phyloP scores from a whole-genome alignment of 768 basidiomycete genomes.

The Russula sp. region DNA sequence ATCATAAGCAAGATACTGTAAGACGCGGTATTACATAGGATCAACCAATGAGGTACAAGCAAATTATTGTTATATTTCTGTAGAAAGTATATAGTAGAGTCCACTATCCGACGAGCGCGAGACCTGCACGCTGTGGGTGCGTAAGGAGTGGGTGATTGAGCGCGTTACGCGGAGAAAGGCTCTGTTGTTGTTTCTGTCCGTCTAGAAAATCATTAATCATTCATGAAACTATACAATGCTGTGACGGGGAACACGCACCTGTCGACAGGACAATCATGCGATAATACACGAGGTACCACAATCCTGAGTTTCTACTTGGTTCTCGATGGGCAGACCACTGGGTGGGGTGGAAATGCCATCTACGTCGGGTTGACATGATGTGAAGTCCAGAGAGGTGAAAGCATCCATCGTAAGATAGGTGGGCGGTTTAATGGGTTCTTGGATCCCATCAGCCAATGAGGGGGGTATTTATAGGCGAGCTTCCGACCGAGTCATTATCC shows the following conservation, averaged over 20 bases:
- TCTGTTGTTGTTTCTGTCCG: background rate
- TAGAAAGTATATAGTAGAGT: background rate
- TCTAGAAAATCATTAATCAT: background rate
- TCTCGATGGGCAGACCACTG: background rate
- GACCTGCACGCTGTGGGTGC: background rate
- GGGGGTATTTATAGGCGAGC: background rate
- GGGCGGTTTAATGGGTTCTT: background rate
- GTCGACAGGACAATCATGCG: background rate
- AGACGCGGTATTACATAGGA: background rate
- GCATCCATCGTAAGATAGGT: background rate
- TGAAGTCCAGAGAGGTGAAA: background rate
- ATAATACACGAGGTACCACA: background rate
- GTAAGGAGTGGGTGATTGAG: too few species aligned
- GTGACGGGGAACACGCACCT: background rate
- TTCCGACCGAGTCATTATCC: background rate
- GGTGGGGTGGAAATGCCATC: background rate
- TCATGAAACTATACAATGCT: background rate
- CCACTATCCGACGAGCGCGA: background rate
- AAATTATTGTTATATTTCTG: too few species aligned
- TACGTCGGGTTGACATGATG: background rate
- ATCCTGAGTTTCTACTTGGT: rapidly evolving
- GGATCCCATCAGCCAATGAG: background rate
- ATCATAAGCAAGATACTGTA: background rate
- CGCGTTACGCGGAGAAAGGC: background rate
- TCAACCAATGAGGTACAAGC: too few species aligned